Evolutionary conservation across 805 yeast genomes (phyloP).

Genomic region (Yamadazyma endophytica): DNA sequence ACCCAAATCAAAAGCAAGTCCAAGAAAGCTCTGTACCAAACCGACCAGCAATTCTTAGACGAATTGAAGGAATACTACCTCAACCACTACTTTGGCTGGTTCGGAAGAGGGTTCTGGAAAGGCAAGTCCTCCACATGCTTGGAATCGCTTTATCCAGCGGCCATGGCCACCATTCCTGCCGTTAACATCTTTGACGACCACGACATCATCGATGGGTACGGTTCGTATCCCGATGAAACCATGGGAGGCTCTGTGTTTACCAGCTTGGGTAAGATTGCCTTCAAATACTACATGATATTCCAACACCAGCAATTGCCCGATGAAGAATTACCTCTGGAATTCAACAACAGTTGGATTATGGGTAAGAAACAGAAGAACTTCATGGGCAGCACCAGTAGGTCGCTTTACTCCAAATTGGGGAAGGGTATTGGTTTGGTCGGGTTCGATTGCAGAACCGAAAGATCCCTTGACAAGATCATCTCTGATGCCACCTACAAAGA

Average conservation of each 20-base stretch:
- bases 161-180: conserved; percentile 80
- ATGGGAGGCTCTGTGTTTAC: conserved; percentile 68
- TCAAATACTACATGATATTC: conserved; percentile 82
- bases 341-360: conserved; percentile 57
- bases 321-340: conserved; percentile 26
- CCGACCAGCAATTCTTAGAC: conserved; percentile 42
- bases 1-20: conserved; percentile 46
- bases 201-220: conserved; percentile 95
- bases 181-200: conserved; percentile 91
- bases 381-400: conserved; percentile 62
- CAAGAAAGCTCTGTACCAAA: conserved; percentile 35
- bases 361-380: conserved; percentile 53
- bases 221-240: conserved; percentile 74
- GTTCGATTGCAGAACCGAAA: conserved; percentile 90
- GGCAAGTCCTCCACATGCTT: conserved; percentile 64
- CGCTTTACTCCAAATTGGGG: conserved; percentile 72
- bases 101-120: conserved; percentile 82
- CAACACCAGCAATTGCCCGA: conserved; percentile 72
- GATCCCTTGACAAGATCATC: conserved; percentile 59
- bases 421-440: conserved; percentile 69
- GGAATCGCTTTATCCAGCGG: conserved; percentile 66
- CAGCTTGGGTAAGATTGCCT: conserved; percentile 75
- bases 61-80: conserved; percentile 69
- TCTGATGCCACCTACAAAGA: conserved; percentile 50
- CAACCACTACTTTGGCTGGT: conserved; percentile 78